Percentiles rank a stretch among this genome's conserved stretches.
These are phyloP conservation scores for Vitis hybrid DNA, from an alignment of 177 flowering plant species.

Conservation along the genomic window DNA sequence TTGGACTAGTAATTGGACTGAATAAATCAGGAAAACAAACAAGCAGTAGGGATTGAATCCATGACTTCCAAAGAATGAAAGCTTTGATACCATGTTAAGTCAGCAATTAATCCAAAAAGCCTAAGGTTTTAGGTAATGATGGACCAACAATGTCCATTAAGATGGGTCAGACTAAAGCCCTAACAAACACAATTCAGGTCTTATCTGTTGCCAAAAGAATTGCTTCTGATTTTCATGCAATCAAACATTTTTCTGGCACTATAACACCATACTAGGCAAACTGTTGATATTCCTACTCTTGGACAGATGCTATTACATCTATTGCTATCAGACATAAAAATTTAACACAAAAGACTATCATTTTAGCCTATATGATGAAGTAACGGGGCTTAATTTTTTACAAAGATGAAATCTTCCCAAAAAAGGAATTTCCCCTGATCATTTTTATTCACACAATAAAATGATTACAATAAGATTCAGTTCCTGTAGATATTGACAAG, in stretches of 20 bases:
- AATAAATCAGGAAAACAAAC: no score
- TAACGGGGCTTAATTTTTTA: not conserved
- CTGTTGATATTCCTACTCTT: not conserved
- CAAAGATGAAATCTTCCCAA: not conserved
- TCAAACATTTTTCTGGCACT: not conserved
- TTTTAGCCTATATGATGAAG: not conserved
- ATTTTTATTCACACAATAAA: not conserved
- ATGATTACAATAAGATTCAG: not conserved
- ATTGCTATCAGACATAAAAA: no score
- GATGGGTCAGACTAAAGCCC: not conserved
- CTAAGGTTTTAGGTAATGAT: no score
- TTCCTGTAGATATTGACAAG: not conserved
- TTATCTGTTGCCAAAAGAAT: not conserved
- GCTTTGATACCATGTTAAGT: no score
- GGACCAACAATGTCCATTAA: no score
- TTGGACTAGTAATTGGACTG: no score
- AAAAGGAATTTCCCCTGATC: not conserved
- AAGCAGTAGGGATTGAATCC: no score
- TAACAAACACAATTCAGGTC: conserved; percentile 1
- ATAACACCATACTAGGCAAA: not conserved
- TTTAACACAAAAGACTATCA: not conserved
- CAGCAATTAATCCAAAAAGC: no score
- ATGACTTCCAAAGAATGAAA: no score
- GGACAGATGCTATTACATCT: not conserved
- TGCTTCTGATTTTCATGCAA: not conserved